Evolutionary conservation across 192 early-diverging fungal species (phyloP).

Genomic region (Spizellomyces sp.): DNA sequence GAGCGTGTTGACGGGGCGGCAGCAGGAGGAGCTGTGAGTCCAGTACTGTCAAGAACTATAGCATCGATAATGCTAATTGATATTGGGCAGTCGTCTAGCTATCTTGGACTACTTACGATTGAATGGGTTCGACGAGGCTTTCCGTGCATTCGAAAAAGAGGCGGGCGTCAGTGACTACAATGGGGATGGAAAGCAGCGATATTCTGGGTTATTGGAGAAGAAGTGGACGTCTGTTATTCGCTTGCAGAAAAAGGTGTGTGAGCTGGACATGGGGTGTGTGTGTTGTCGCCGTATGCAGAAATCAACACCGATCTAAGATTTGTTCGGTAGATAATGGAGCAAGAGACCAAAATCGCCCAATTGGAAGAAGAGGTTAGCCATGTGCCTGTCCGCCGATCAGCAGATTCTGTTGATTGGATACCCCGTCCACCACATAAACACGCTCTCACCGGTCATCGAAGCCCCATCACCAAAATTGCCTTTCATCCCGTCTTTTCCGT

Average conservation of each 20-base stretch:
- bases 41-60: constrained; percentile 16
- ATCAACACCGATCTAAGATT: neutral
- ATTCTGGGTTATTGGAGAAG: constrained; percentile 79
- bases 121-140: constrained; percentile 70
- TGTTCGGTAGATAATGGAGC: constrained; percentile 79
- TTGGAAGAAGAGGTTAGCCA: constrained; percentile 46
- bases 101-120: constrained; percentile 88
- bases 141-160: constrained; percentile 70
- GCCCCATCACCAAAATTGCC: constrained; percentile 76
- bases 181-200: constrained; percentile 76
- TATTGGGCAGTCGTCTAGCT: constrained; percentile 57
- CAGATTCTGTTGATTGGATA: constrained; percentile 70
- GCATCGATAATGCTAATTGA: neutral
- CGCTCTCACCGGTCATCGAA: constrained; percentile 76
- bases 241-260: constrained; percentile 80
- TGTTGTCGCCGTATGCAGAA: neutral
- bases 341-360: constrained; percentile 78
- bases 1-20: constrained; percentile 31
- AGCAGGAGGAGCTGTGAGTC: constrained; percentile 47
- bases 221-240: constrained; percentile 97
- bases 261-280: too few species aligned
- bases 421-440: constrained; percentile 80
- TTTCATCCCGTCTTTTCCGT: constrained; percentile 87
- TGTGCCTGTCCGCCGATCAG: constrained; percentile 21
- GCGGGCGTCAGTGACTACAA: constrained; percentile 65